A percentile compares a stretch with the other conserved stretches of the same genome.
phyloP scores from a whole-genome alignment of 495 filamentous ascomycete species.

The Eremomyces bilateralis region DNA sequence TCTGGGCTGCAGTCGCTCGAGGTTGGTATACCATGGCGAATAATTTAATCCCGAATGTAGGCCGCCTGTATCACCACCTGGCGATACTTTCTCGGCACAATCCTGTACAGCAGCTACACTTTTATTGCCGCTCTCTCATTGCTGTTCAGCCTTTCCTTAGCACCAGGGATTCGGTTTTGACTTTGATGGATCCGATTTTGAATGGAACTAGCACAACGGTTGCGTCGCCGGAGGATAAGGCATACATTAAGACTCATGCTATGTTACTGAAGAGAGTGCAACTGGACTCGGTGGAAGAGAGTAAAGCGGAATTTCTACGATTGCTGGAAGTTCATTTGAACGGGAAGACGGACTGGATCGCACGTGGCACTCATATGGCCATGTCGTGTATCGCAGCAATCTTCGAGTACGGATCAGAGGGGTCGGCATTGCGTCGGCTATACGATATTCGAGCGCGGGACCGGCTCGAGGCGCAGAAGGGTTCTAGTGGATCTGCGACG shows the following conservation, averaged over 20 bases:
- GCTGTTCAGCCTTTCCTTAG: background rate
- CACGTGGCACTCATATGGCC: background rate
- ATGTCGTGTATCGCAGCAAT: background rate
- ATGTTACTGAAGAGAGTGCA: background rate
- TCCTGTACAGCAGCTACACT: background rate
- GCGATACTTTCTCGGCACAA: background rate
- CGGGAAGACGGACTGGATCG: background rate
- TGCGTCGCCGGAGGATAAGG: background rate
- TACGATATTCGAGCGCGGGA: background rate
- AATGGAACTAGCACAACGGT: background rate
- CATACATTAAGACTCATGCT: background rate
- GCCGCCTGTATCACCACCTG: conserved; percentile 2
- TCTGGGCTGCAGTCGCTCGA: conserved; percentile 55
- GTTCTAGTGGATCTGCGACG: too few relatives aligned
- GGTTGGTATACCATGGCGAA: conserved; percentile 69
- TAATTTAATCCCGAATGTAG: conserved; percentile 22
- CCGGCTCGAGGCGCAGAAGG: too few relatives aligned
- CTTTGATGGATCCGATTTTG: background rate
- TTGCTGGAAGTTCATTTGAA: background rate
- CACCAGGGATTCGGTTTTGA: background rate
- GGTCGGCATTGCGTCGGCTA: background rate
- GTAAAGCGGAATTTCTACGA: too few relatives aligned
- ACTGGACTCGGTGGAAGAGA: background rate
- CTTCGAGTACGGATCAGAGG: background rate
- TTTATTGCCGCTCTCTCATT: background rate